A percentile compares a stretch with the other conserved stretches of the same genome.
Evolutionary conservation across 73 alveolate genomes (phyloP).

Genomic region (Paramecium sexaurelia): DNA sequence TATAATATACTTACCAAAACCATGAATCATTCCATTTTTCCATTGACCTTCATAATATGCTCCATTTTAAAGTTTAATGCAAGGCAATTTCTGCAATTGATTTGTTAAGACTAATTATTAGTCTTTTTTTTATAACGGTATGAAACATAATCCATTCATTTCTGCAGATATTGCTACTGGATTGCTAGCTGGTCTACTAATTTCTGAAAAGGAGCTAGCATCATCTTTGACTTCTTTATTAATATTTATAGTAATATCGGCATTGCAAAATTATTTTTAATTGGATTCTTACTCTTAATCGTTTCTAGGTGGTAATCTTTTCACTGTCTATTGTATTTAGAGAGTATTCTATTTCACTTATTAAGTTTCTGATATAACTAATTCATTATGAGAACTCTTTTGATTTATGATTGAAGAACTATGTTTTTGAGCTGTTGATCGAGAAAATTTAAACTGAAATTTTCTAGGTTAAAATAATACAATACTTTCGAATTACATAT

Average conservation of each 20-base stretch:
- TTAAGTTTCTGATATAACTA: neutral
- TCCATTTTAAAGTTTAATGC: neutral
- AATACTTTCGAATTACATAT: neutral
- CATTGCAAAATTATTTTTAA: neutral
- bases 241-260: neutral
- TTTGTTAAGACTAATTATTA: neutral
- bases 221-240: neutral
- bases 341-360: neutral
- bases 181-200: neutral
- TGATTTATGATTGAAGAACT: neutral
- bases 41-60: neutral
- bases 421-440: neutral
- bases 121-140: neutral
- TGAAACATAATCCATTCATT: neutral
- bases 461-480: neutral
- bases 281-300: neutral
- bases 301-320: neutral
- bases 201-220: neutral
- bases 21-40: conserved; percentile 2
- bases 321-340: neutral
- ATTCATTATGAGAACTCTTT: neutral
- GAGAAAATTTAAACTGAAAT: neutral
- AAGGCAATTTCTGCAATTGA: conserved; percentile 29
- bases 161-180: neutral
- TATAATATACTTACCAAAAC: conserved; percentile 19